Base-by-base conservation (phyloP, 768 basidiomycete genomes). In the Panaeolus cyanescens region DNA sequence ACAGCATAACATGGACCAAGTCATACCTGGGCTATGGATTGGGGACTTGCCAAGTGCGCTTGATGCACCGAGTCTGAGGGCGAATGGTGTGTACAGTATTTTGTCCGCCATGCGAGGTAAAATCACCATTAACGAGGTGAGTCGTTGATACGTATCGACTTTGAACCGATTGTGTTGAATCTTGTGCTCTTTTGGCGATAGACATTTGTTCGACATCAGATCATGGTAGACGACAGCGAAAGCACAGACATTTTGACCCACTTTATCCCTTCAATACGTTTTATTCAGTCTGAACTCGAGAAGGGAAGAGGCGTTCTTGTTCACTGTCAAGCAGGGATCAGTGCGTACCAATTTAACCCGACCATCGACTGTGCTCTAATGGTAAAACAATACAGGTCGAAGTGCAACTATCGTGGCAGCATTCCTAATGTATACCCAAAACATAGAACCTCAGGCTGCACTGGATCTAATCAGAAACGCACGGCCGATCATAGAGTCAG, bases 241-340 rank as follows among this genome's bases (percentile, higher is more conserved):
- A 88, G 90, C 55, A 86, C 85, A 33, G 94, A 97, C 70, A 82
- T 95, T 25, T 81, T 96, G 20, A 80, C 84, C 3, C 92, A 95
- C 67, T 80, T 97, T 62, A 76, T 93, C 10, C 85, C 90, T 1
- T 85, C 89, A 2, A 92, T 95, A 59, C 85, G 88, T 4, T 95
- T 95, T 76, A 95, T 97, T 45, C 82, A 91, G 63, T 81, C 83
- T 12, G 91, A 95, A 65, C 74, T 95, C 2, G 83, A 88, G 71
- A 91, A 90, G 67, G 87, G 84, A 0, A 77, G 88, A 31, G 89
- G 90, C 1, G 89, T 98, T 1, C 77, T 96, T 19, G 91, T 97
- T 0, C 95, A 97, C 73, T 96, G 95, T 70, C 89, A 92, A 60
- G 93, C 92, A 22, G 95, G 95, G 25, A 81, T 93, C 74, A 93